Percentiles rank a stretch among this genome's conserved stretches.
These are phyloP conservation scores for Melaleuca alternifolia DNA, from an alignment of 345 rosid genomes.

Conservation along the genomic window DNA sequence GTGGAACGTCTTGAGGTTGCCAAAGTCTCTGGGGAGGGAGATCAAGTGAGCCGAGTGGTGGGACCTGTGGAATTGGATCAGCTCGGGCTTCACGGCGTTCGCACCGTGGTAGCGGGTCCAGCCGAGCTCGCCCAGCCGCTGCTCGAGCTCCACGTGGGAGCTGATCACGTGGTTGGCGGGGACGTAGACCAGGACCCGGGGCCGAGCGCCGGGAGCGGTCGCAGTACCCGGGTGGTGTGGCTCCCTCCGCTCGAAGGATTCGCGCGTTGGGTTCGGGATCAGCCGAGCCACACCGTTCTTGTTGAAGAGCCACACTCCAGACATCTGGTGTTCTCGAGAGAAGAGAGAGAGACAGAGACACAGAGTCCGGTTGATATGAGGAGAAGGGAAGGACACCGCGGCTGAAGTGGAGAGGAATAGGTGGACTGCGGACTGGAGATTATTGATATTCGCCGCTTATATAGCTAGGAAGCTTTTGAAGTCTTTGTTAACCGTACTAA, in stretches of 20 bases:
- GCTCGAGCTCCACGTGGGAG: conserved; percentile 43
- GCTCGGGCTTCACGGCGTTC: conserved; percentile 15
- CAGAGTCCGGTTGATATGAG: not conserved
- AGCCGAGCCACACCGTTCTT: conserved; percentile 50
- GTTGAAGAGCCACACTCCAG: conserved; percentile 67
- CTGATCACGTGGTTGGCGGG: conserved; percentile 47
- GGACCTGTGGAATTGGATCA: conserved; percentile 56
- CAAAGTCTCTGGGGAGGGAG: conserved; percentile 37
- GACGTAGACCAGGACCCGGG: conserved; percentile 47
- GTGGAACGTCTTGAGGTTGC: conserved; percentile 26
- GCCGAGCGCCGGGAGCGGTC: conserved; percentile 69
- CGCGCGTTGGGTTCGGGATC: conserved; percentile 42
- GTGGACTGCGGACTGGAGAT: not conserved
- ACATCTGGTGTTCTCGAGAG: conserved; percentile 7
- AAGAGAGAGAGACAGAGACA: not conserved
- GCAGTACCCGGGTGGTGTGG: conserved; percentile 33
- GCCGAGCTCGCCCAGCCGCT: conserved; percentile 40
- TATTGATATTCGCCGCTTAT: not conserved
- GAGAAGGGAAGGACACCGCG: not conserved
- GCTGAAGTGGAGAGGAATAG: not conserved
- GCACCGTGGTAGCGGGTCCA: conserved; percentile 47
- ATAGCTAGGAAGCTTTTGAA: not conserved
- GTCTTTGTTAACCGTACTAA: not conserved
- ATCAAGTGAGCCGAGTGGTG: conserved; percentile 35
- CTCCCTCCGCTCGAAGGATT: conserved; percentile 48